Conservation (phyloP, 108 stramenopile genomes). For the Nitzschia sp. region DNA sequence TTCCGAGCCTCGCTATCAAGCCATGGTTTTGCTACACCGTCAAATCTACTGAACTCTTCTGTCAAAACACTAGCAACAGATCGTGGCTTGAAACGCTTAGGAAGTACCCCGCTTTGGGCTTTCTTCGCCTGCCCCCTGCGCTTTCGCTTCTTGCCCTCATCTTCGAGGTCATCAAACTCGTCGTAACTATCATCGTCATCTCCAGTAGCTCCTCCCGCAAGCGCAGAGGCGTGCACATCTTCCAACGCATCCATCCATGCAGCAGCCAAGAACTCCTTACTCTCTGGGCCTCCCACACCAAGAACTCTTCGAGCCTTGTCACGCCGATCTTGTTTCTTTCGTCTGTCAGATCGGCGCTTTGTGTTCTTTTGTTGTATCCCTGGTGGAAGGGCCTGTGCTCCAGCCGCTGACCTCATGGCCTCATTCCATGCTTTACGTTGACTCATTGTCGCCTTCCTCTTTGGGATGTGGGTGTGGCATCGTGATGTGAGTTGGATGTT, state of each 20-base stretch:
- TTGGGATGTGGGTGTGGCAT: no score
- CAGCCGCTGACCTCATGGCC: constrained; percentile 80
- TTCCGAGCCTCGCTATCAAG: constrained; percentile 54
- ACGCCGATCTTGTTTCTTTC: constrained; percentile 63
- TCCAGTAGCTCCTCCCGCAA: constrained; percentile 18
- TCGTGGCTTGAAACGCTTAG: constrained; percentile 77
- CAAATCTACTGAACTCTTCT: constrained; percentile 70
- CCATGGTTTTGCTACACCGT: constrained; percentile 66
- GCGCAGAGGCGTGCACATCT: constrained; percentile 48
- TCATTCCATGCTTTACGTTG: constrained; percentile 91
- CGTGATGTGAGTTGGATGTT: no score
- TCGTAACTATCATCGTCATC: constrained; percentile 83
- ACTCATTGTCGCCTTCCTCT: constrained; percentile 13
- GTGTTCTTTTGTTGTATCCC: constrained; percentile 31
- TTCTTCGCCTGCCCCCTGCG: constrained; percentile 25
- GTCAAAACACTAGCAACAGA: constrained; percentile 74
- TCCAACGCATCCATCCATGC: constrained; percentile 83
- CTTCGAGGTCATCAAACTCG: constrained; percentile 72
- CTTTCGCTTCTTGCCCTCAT: constrained; percentile 31
- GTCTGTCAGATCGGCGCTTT: constrained; percentile 61
- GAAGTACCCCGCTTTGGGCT: constrained; percentile 29
- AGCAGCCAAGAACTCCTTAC: constrained; percentile 53
- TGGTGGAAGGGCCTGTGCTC: constrained; percentile 47
- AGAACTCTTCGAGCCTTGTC: constrained; percentile 75
- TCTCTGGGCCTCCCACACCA: constrained; percentile 23